Conservation (phyloP, 257 asterid genomes). For the Perilla frutescens region DNA sequence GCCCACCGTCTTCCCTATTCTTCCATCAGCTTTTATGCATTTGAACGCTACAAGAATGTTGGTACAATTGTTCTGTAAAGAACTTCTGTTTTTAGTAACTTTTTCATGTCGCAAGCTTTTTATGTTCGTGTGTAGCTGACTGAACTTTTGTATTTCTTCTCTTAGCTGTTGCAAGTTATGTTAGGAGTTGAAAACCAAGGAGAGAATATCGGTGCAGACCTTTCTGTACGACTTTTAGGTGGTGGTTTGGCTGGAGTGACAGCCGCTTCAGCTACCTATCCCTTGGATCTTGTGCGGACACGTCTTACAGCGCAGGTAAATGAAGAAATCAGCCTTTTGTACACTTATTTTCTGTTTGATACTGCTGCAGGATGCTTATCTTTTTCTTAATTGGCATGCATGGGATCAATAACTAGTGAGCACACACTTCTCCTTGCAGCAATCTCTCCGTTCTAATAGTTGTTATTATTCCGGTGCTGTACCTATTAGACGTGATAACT, state of each 20-base stretch:
- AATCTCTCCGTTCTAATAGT: not conserved
- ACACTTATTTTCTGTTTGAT: not conserved
- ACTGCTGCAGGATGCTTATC: not conserved
- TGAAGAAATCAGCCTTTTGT: conserved; percentile 14
- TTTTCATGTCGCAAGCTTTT: not conserved
- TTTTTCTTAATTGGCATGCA: conserved; percentile 9
- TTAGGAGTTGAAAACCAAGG: conserved; percentile 67
- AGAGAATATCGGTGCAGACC: conserved; percentile 63
- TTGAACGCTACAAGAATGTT: conserved; percentile 87
- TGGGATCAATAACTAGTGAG: not conserved
- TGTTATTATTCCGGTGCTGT: not conserved
- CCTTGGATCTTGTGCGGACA: conserved; percentile 85
- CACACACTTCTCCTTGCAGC: not conserved
- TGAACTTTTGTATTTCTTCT: conserved; percentile 23
- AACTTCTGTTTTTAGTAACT: conserved; percentile 12
- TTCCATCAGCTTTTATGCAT: conserved; percentile 79
- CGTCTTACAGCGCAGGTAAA: conserved; percentile 84
- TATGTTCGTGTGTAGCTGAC: conserved; percentile 21
- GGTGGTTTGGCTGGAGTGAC: conserved; percentile 94
- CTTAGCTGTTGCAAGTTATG: conserved; percentile 56
- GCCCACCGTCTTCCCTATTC: conserved; percentile 90
- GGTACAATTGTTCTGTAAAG: conserved; percentile 63
- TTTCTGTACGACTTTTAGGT: conserved; percentile 72
- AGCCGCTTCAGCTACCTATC: conserved; percentile 86
- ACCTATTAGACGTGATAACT: not conserved